phyloP scores from a whole-genome alignment of 768 basidiomycete genomes.

The Cytidiella melzeri region DNA sequence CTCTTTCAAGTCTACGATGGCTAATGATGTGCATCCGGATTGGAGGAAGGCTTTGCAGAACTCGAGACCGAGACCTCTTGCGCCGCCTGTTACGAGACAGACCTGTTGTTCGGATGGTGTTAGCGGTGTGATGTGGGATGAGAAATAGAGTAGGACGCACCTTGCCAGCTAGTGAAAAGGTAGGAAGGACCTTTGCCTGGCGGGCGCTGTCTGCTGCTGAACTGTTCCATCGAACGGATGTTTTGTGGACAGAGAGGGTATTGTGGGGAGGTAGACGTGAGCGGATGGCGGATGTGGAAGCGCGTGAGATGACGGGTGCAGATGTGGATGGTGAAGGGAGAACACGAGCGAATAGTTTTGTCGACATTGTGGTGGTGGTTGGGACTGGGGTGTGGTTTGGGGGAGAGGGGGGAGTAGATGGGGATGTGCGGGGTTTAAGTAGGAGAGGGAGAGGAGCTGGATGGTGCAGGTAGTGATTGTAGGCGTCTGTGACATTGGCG shows the following conservation, averaged over 20 bases:
- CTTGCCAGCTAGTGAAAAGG: slow-evolving; percentile 77
- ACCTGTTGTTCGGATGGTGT: too few species aligned
- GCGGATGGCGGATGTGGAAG: background rate
- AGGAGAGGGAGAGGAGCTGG: slow-evolving; percentile 3
- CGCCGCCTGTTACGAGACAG: slow-evolving; percentile 90
- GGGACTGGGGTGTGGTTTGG: slow-evolving; percentile 13
- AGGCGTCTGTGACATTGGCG: background rate
- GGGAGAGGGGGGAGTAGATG: slow-evolving; percentile 13
- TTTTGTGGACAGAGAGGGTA: slow-evolving; percentile 7
- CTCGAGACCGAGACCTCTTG: slow-evolving; percentile 83
- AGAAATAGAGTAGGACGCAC: slow-evolving; percentile 29
- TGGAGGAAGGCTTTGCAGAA: slow-evolving; percentile 88
- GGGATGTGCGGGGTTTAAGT: slow-evolving; percentile 17
- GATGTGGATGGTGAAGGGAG: slow-evolving; percentile 16
- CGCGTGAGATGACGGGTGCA: slow-evolving; percentile 5
- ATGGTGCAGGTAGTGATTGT: background rate
- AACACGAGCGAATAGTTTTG: slow-evolving; percentile 20
- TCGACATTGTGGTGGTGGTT: slow-evolving; percentile 23
- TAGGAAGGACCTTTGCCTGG: slow-evolving; percentile 50
- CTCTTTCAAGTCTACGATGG: slow-evolving; percentile 75
- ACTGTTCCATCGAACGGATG: slow-evolving; percentile 16
- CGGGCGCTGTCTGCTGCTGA: slow-evolving; percentile 18
- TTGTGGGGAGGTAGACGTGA: background rate
- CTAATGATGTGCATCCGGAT: slow-evolving; percentile 77
- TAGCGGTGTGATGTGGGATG: background rate